Percentiles rank a stretch among this genome's conserved stretches.
These are phyloP conservation scores for Phytopythium delawarense DNA, from an alignment of 352 stramenopile genomes.

Conservation along the genomic window DNA sequence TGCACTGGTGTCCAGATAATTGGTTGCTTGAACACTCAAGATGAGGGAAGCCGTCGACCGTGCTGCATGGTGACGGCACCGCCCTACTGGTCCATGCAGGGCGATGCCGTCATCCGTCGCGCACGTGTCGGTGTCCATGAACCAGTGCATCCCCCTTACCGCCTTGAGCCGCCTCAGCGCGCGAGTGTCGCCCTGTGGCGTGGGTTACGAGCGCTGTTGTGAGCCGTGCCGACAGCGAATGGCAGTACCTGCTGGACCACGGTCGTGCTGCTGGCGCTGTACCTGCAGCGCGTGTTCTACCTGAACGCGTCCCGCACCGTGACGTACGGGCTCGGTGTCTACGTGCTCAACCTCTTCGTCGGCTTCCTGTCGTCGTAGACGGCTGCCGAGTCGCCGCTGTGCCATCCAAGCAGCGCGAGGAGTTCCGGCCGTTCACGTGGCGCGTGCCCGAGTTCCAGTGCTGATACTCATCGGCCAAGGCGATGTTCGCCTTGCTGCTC, in stretches of 20 bases:
- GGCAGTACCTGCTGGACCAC: constrained; percentile 98
- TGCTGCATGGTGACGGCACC: too few relatives aligned
- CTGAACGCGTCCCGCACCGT: constrained; percentile 98
- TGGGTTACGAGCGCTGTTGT: not conserved
- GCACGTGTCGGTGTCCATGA: constrained; percentile 66
- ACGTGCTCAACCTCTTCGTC: constrained; percentile 99
- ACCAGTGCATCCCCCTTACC: constrained; percentile 30
- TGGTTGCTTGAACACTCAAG: too few relatives aligned
- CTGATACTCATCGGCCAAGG: constrained; percentile 92
- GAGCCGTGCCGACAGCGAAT: constrained; percentile 63
- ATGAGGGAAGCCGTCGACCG: too few relatives aligned
- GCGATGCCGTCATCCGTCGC: constrained; percentile 76
- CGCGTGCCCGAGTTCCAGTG: constrained; percentile 99
- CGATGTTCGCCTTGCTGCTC: constrained; percentile 87
- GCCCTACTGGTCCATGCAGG: constrained; percentile 18
- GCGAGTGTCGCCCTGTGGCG: not conserved
- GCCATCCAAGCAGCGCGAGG: constrained; percentile 87
- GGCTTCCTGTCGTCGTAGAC: constrained; percentile 95
- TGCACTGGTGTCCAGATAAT: too few relatives aligned
- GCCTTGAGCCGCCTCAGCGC: not conserved
- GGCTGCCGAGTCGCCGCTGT: constrained; percentile 83
- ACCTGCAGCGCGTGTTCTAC: constrained; percentile 91
- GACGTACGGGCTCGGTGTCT: constrained; percentile 98
- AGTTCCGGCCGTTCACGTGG: constrained; percentile 90
- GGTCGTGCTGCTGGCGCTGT: constrained; percentile 80